Conservation (phyloP, 2,329 filamentous ascomycete species). For the Fusarium tuaranense region DNA sequence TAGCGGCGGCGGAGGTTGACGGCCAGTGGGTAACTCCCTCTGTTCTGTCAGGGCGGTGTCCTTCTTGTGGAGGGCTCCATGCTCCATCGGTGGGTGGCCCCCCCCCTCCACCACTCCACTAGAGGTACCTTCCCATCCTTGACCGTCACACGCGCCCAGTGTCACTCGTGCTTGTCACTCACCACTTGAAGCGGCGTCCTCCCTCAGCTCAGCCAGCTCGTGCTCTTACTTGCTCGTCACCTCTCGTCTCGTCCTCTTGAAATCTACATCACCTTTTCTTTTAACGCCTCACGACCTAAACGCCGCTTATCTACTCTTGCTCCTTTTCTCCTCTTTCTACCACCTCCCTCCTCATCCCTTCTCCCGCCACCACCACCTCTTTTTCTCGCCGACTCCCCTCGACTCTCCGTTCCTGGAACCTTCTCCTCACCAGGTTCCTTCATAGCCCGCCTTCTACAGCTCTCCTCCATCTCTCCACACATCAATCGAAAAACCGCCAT, state of each 20-base stretch:
- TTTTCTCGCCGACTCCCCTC: background rate
- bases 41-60: slow-evolving; percentile 10
- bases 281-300: slow-evolving; percentile 12
- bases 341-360: background rate
- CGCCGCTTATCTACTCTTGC: background rate
- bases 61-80: background rate
- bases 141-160: slow-evolving; percentile 37
- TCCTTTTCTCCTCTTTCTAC: background rate
- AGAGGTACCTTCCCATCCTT: slow-evolving; percentile 4
- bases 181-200: background rate
- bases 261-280: slow-evolving; percentile 17
- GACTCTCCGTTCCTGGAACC: background rate
- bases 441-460: slow-evolving; percentile 7
- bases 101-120: background rate
- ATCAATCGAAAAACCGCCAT: slow-evolving; percentile 24
- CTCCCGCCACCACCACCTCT: background rate
- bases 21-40: slow-evolving; percentile 10
- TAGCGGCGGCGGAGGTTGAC: slow-evolving; percentile 21
- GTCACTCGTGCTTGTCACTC: slow-evolving; percentile 33
- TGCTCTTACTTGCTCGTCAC: slow-evolving; percentile 10
- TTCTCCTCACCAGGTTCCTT: background rate
- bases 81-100: background rate
- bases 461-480: slow-evolving; percentile 17
- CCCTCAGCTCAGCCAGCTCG: background rate
- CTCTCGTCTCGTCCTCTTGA: slow-evolving; percentile 19